phyloP scores from a whole-genome alignment of 345 rosid genomes.

The Xanthoceras sorbifolium region DNA sequence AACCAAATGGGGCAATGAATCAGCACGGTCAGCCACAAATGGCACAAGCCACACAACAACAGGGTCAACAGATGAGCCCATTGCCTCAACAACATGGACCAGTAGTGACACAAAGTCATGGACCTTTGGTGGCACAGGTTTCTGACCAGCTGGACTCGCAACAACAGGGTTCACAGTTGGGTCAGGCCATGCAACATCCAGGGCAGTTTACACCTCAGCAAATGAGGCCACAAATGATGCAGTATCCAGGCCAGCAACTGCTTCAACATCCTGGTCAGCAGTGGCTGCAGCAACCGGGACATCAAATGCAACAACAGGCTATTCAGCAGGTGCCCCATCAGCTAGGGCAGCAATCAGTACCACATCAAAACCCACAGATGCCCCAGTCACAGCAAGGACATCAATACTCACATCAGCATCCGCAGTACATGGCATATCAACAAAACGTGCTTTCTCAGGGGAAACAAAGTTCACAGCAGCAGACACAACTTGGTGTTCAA shows the following conservation, averaged over 20 bases:
- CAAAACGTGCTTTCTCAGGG: conserved; percentile 50
- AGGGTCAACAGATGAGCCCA: conserved; percentile 47
- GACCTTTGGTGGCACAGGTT: conserved; percentile 33
- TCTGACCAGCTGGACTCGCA: conserved; percentile 40
- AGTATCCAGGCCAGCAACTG: conserved; percentile 57
- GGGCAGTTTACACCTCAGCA: conserved; percentile 52
- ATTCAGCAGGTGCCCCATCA: conserved; percentile 53
- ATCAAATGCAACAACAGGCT: conserved; percentile 50
- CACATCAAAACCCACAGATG: conserved; percentile 43
- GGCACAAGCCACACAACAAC: conserved; percentile 34
- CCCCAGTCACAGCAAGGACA: conserved; percentile 48
- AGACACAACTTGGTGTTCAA: conserved; percentile 49
- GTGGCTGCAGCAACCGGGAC: conserved; percentile 50
- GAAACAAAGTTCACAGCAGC: conserved; percentile 52
- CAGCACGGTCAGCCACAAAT: conserved; percentile 47
- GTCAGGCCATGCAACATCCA: conserved; percentile 48
- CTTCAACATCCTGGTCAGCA: conserved; percentile 53
- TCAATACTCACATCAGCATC: conserved; percentile 59
- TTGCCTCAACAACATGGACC: conserved; percentile 48
- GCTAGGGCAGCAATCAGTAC: conserved; percentile 40
- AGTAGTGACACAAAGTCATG: conserved; percentile 39
- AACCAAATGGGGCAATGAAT: conserved; percentile 42
- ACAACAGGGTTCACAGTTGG: conserved; percentile 41
- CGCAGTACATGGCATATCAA: conserved; percentile 62
- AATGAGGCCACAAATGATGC: conserved; percentile 62